Evolutionary conservation across 139 green algal genomes (phyloP), one percentile per base, ranked within the genome.

Genomic region (Chlamydomonas sp.): DNA sequence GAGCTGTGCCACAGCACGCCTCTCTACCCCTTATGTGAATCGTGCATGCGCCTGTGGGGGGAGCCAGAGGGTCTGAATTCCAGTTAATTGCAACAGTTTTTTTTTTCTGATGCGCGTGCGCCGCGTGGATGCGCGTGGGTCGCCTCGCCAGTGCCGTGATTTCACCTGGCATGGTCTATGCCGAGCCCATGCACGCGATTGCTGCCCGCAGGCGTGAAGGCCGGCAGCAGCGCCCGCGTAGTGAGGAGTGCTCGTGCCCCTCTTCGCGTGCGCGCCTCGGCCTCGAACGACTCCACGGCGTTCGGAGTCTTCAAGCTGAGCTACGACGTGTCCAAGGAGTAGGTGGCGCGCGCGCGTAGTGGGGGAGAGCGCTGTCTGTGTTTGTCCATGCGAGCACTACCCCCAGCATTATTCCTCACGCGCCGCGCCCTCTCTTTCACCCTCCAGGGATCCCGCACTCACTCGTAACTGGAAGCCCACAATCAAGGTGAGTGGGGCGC

Each of bases 381-480:
- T 30, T 48, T 24, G 8, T 5, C 6, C 60, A 28, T 43, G 60
- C 26, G 31, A 49, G 20, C 34, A 20, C 60, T 29, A 10, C 10
- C n/a, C 31, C 35, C n/a, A 3, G 30, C 48, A 65, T 69, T 60
- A 28, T 67, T 35, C 3, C 10, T 58, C 33, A 50, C 22, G 6
- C 39, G 39, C 3, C 39, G 28, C 48, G 5, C 5, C 29, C 30
- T 43, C 28, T 31, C 26, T 31, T 26, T 43, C 10, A 26, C 29
- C n/a, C 58, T 69, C 86, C 84, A 84, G 88, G 74, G 73, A 85
- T 48, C 72, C 79, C 13, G 70, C 77, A 24, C 65, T 89, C 39
- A 90, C 82, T 3, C 70, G 73, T 24, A 81, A 57, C 13, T 92
- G 87, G 87, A 89, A 92, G 80, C 86, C 86, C 73, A 89, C 82